Percentiles rank a stretch among this genome's conserved stretches.
These are phyloP conservation scores for Fusarium pseudoanthophilum DNA, from an alignment of 2,329 filamentous ascomycete genomes.

Conservation along the genomic window DNA sequence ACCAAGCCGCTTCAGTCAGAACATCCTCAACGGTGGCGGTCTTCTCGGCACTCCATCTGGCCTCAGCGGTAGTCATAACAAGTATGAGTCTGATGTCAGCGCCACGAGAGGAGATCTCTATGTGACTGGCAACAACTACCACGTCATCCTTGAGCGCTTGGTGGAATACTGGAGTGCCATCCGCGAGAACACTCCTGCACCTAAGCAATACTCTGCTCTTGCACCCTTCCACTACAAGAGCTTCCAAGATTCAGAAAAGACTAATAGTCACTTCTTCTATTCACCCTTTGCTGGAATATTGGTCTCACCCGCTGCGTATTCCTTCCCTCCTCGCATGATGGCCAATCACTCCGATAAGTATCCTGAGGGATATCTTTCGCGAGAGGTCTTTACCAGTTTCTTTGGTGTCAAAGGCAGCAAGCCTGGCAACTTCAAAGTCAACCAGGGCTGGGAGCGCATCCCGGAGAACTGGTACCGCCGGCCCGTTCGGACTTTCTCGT, in stretches of 20 bases:
- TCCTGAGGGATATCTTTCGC: conserved; percentile 3
- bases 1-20: conserved; percentile 50
- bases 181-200: conserved; percentile 5
- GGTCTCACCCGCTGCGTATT: conserved; percentile 6
- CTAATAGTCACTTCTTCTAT: conserved; percentile 10
- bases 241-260: conserved; percentile 51
- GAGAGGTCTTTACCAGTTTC: conserved; percentile 5
- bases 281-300: background rate
- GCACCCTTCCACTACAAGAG: conserved; percentile 48
- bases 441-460: conserved; percentile 11
- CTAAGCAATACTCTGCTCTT: conserved; percentile 4
- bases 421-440: conserved; percentile 14
- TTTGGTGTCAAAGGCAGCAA: conserved; percentile 5
- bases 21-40: conserved; percentile 53
- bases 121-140: conserved; percentile 59
- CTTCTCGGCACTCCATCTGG: conserved; percentile 19
- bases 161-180: conserved; percentile 21
- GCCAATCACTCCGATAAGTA: conserved; percentile 8
- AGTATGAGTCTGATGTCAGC: conserved; percentile 64
- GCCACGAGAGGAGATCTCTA: conserved; percentile 63
- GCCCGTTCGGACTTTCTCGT: background rate
- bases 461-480: conserved; percentile 14
- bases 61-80: conserved; percentile 63
- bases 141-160: conserved; percentile 62
- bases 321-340: conserved; percentile 15